Evolutionary conservation across 345 rosid species (phyloP).

Genomic region (thale cress (Arabidopsis thaliana)): TAIR10.1 NC_003074.8:8690001-8690500

Average conservation of each 20-base stretch:
- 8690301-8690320: not conserved
- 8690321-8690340: not conserved
- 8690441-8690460: too few relatives aligned
- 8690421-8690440: too few relatives aligned
- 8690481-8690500: too few relatives aligned
- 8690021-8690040: conserved; percentile 48
- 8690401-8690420: too few relatives aligned
- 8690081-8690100: conserved; percentile 6
- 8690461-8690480: too few relatives aligned
- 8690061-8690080: conserved; percentile 3
- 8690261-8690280: not conserved
- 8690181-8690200: not conserved
- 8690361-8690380: too few relatives aligned
- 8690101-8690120: not conserved
- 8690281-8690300: not conserved
- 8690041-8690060: conserved; percentile 1
- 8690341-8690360: too few relatives aligned
- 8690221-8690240: conserved; percentile 22
- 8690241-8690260: not conserved
- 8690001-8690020: conserved; percentile 40
- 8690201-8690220: not conserved
- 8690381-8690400: too few relatives aligned
- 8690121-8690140: not conserved
- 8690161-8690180: not conserved
- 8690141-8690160: not conserved